Evolutionary conservation across 768 basidiomycete species (phyloP).

Genomic region (Hemileccinum impolitum): DNA sequence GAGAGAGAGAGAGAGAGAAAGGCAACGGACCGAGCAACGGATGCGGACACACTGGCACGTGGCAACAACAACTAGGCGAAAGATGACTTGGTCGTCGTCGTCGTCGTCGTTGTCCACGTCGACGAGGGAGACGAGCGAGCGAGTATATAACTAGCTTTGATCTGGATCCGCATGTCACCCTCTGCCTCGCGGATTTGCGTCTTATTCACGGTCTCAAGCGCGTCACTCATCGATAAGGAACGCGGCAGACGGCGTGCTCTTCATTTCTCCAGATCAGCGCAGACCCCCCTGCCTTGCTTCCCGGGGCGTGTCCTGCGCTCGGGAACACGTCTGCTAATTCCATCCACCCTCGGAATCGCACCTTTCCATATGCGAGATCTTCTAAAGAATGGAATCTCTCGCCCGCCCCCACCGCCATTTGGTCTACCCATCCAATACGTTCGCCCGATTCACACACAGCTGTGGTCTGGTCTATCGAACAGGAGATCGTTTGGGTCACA

Average conservation of each 20-base stretch:
- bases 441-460: too few species aligned
- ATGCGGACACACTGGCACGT: not conserved
- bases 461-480: too few species aligned
- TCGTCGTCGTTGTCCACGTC: too few species aligned
- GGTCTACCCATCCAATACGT: too few species aligned
- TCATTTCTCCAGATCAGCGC: conserved; percentile 32
- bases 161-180: too few species aligned
- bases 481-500: conserved; percentile 44
- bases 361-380: conserved; percentile 12
- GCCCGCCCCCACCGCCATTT: too few species aligned
- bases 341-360: conserved; percentile 16
- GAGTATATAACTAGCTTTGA: conserved; percentile 12
- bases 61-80: too few species aligned
- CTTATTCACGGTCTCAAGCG: conserved; percentile 3
- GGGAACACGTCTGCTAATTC: too few species aligned
- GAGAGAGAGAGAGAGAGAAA: too few species aligned
- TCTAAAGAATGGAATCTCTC: conserved; percentile 31
- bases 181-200: conserved; percentile 24
- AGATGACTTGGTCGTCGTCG: too few species aligned
- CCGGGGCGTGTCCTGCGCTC: too few species aligned
- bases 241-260: conserved; percentile 18
- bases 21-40: conserved; percentile 8
- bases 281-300: too few species aligned
- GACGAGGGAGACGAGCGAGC: not conserved
- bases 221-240: conserved; percentile 23